Evolutionary conservation across 768 basidiomycete genomes (phyloP).

Genomic region (Trametes gibbosa): DNA sequence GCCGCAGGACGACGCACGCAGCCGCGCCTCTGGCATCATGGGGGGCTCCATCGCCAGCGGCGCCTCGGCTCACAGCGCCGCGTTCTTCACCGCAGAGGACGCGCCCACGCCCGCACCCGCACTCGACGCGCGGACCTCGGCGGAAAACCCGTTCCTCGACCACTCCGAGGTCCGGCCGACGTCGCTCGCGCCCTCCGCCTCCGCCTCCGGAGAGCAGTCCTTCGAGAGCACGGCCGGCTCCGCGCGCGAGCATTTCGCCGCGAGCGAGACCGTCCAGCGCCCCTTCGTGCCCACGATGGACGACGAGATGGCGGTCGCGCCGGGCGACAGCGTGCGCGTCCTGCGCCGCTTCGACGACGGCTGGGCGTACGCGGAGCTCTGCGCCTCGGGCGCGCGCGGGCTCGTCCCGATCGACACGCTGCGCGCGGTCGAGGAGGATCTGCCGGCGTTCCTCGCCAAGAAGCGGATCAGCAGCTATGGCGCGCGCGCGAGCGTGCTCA

Average conservation of each 20-base stretch:
- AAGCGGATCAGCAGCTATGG: slow-evolving; percentile 46
- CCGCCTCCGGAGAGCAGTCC: background rate
- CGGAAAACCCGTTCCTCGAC: slow-evolving; percentile 29
- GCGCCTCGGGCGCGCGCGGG: slow-evolving; percentile 38
- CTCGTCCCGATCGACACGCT: slow-evolving; percentile 73
- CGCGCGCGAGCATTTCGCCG: slow-evolving; percentile 34
- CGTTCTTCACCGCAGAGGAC: slow-evolving; percentile 2
- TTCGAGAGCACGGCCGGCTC: slow-evolving; percentile 32
- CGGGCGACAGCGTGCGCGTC: slow-evolving; percentile 53
- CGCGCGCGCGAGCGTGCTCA: slow-evolving; percentile 9
- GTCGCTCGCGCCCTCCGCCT: background rate
- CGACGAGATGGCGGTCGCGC: slow-evolving; percentile 56
- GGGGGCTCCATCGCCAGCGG: slow-evolving; percentile 5
- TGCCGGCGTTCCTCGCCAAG: slow-evolving; percentile 47
- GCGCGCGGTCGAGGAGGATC: slow-evolving; percentile 43
- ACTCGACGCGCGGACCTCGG: background rate
- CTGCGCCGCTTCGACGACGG: slow-evolving; percentile 63
- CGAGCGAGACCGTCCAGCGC: slow-evolving; percentile 49
- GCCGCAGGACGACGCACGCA: slow-evolving; percentile 30
- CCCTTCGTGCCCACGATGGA: slow-evolving; percentile 53
- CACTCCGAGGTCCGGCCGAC: slow-evolving; percentile 9
- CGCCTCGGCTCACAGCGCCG: background rate
- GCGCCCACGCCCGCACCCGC: background rate
- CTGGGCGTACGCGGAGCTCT: slow-evolving; percentile 62
- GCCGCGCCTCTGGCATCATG: slow-evolving; percentile 5